Evolutionary conservation across 2,329 filamentous ascomycete genomes (phyloP), one percentile per base, ranked within the genome.

Genomic region (Daldinia sp.): DNA sequence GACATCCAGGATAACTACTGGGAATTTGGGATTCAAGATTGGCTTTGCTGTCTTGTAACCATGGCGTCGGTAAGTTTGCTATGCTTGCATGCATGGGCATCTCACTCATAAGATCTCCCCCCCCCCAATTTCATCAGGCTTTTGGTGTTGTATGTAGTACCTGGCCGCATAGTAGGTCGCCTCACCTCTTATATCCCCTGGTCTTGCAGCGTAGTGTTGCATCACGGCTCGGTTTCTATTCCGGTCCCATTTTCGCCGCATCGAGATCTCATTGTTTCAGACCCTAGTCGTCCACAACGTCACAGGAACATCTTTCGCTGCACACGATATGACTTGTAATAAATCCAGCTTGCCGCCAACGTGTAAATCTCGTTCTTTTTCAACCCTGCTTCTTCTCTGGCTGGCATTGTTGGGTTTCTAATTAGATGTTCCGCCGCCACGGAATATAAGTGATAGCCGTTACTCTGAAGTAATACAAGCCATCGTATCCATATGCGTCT

Each of bases 181-280:
- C 56, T 63, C 41, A 39, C 45, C 56, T 58, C 29, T 43, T 49
- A 47, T 21, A 30, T 50, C 66, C 70, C 67, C 63, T 51, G 62
- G 63, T 41, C 64, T 63, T 61, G 70, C 69, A 71, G 61, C 25
- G 63, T 61, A 67, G 70, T 65, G 67, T 64, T 67, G 64, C 69
- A 71, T 71, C 65, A 68, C 64, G 65, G 66, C 63, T 71, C 69
- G 69, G 68, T 45, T 64, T 50, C 63, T 64, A 64, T 64, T 64
- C 69, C 67, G 69, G 70, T 52, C 43, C 66, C 52, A 53, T 63
- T 66, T 67, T 68, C 66, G 67, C 66, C 64, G 68, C 64, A 71
- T 68, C 59, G 45, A 61, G 61, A 67, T 58, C 56, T 67, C 68
- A 57, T 58, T n/a, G 70, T 70, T 72, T 73, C 68, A 72, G 35